phyloP scores from a whole-genome alignment of 129 eudicot genomes.

The Silybum marianum region DNA sequence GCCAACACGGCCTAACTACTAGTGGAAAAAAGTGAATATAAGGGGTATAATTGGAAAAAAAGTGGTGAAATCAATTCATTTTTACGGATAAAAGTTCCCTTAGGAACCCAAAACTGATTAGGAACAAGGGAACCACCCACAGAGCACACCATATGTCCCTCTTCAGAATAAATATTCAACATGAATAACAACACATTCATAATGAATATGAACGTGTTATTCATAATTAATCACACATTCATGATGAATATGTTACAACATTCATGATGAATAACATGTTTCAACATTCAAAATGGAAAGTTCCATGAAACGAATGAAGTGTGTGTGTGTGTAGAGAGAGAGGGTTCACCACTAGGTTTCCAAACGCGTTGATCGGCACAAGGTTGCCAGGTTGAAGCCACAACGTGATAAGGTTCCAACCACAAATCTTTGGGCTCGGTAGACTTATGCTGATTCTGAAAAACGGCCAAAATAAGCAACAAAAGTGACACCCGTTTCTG shows the following conservation, averaged over 20 bases:
- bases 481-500: neutral
- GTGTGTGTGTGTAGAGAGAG: too few relatives aligned
- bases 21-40: too few relatives aligned
- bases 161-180: neutral
- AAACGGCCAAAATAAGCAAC: neutral
- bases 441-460: slow-evolving; percentile 62
- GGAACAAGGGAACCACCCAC: neutral
- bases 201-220: neutral
- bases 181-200: neutral
- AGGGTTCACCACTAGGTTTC: slow-evolving; percentile 75
- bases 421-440: slow-evolving; percentile 92
- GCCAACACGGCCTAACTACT: too few relatives aligned
- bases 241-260: too few relatives aligned
- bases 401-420: slow-evolving; percentile 72
- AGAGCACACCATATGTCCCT: neutral
- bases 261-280: too few relatives aligned
- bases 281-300: too few relatives aligned
- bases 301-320: too few relatives aligned
- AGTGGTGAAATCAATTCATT: neutral
- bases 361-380: slow-evolving; percentile 83
- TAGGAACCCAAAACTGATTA: neutral
- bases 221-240: neutral
- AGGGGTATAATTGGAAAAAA: too few relatives aligned
- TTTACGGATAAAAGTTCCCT: neutral
- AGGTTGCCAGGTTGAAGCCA: slow-evolving; percentile 84